A percentile compares a stretch with the other conserved stretches of the same genome.
These are phyloP conservation scores for Lineolata rhizophorae DNA, from an alignment of 495 filamentous ascomycete species.

Conservation along the genomic window DNA sequence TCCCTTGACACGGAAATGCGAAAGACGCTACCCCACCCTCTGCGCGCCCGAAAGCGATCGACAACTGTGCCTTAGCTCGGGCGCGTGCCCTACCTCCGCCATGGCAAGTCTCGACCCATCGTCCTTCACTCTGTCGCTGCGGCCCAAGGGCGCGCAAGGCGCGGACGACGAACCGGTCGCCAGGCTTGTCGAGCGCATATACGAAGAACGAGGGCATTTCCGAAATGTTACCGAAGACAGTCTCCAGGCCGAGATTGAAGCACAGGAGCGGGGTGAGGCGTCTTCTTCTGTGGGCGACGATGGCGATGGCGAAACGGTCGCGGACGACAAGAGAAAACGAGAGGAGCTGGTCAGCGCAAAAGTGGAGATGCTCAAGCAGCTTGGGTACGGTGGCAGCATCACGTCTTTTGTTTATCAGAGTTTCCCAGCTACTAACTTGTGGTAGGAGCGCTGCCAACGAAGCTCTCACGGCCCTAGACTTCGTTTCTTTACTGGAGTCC, in stretches of 20 bases:
- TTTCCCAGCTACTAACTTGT: no score
- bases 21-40: no score
- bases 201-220: constrained; percentile 15
- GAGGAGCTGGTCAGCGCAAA: no score
- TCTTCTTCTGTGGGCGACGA: neutral
- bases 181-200: constrained; percentile 11
- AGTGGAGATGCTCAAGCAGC: no score
- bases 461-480: constrained; percentile 50
- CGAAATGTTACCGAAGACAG: constrained; percentile 16
- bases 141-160: neutral
- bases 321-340: no score
- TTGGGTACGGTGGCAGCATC: no score
- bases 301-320: constrained; percentile 28
- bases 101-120: neutral
- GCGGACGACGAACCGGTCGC: constrained; percentile 6
- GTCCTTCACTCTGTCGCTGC: neutral
- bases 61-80: no score
- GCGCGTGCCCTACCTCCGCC: no score
- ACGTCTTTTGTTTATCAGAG: no score
- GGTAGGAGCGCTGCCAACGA: constrained; percentile 33
- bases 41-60: no score
- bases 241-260: constrained; percentile 53
- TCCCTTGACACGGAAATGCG: no score
- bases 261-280: constrained; percentile 9
- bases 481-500: constrained; percentile 64